These are phyloP conservation scores for Colletotrichum tanaceti DNA, from an alignment of 2,329 filamentous ascomycete genomes.

Conservation along the genomic window DNA sequence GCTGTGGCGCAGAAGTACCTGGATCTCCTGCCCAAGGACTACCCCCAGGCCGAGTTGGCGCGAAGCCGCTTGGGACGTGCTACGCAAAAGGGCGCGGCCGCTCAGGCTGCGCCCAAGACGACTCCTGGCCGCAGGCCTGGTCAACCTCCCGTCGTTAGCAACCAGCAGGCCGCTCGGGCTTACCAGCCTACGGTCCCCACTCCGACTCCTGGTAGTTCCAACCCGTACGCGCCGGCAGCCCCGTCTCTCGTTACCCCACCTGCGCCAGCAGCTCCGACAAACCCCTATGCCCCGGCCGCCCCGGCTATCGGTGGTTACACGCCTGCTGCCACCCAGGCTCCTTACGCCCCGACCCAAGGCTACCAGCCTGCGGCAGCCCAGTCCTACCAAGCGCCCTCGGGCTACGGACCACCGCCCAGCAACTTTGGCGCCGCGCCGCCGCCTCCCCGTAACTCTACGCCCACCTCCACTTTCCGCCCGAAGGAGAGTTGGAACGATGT, in stretches of 20 bases:
- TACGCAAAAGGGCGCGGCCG: conserved; percentile 67
- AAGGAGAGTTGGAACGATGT: conserved; percentile 95
- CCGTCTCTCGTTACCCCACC: conserved; percentile 52
- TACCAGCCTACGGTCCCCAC: conserved; percentile 26
- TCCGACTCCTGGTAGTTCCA: conserved; percentile 20
- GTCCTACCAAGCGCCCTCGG: conserved; percentile 52
- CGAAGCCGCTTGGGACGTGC: conserved; percentile 87
- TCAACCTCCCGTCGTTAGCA: conserved; percentile 42
- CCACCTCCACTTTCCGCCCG: conserved; percentile 77
- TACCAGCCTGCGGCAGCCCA: conserved; percentile 65
- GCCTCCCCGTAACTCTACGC: conserved; percentile 63
- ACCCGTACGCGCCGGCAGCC: conserved; percentile 44
- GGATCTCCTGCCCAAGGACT: conserved; percentile 83
- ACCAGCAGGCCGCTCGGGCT: conserved; percentile 16
- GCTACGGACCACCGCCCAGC: conserved; percentile 50
- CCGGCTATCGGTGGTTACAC: conserved; percentile 43
- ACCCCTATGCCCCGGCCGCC: conserved; percentile 49
- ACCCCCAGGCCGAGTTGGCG: conserved; percentile 88
- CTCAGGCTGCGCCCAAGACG: conserved; percentile 49
- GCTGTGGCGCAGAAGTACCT: conserved; percentile 91
- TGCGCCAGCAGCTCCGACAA: conserved; percentile 44
- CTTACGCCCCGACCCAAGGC: conserved; percentile 56
- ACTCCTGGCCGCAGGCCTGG: conserved; percentile 41
- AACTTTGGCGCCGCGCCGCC: conserved; percentile 52
- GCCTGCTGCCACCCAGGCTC: conserved; percentile 49